Percentiles rank a stretch among this genome's conserved stretches.
Conservation (phyloP, 306 rosid species). For the Cyamopsis tetragonoloba region DNA sequence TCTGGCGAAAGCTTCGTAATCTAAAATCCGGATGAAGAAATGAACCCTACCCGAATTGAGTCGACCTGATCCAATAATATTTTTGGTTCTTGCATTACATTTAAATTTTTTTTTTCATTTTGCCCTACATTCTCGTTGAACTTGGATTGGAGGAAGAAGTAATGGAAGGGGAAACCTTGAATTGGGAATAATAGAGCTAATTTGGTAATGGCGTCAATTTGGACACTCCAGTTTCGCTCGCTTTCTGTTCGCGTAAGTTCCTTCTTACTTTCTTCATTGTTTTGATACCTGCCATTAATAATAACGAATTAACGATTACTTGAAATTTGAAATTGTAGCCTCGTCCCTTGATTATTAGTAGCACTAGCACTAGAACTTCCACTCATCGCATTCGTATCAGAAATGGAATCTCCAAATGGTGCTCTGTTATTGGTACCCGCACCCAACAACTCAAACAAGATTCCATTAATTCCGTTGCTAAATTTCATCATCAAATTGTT, state of each 20-base stretch:
- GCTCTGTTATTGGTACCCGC: background rate
- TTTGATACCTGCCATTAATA: background rate
- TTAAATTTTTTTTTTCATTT: too few species aligned
- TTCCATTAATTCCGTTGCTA: conserved; percentile 10
- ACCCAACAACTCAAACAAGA: conserved; percentile 19
- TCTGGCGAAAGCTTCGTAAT: too few species aligned
- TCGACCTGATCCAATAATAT: too few species aligned
- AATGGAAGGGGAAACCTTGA: background rate
- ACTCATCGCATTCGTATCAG: background rate
- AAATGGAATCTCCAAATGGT: conserved; percentile 21
- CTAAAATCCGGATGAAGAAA: too few species aligned
- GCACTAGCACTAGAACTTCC: background rate
- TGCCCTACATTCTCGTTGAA: background rate
- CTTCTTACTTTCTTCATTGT: background rate
- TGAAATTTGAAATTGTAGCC: conserved; percentile 10
- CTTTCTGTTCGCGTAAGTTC: conserved; percentile 41
- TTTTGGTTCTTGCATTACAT: too few species aligned
- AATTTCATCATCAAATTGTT: conserved; percentile 19
- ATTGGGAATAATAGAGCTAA: too few species aligned
- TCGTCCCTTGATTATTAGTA: background rate
- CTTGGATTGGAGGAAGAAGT: background rate
- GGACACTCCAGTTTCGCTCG: conserved; percentile 35
- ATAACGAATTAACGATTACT: background rate
- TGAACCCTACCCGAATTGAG: too few species aligned
- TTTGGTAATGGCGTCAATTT: conserved; percentile 66